Conservation (phyloP, 805 yeast genomes). For the Myxozyma geophila region DNA sequence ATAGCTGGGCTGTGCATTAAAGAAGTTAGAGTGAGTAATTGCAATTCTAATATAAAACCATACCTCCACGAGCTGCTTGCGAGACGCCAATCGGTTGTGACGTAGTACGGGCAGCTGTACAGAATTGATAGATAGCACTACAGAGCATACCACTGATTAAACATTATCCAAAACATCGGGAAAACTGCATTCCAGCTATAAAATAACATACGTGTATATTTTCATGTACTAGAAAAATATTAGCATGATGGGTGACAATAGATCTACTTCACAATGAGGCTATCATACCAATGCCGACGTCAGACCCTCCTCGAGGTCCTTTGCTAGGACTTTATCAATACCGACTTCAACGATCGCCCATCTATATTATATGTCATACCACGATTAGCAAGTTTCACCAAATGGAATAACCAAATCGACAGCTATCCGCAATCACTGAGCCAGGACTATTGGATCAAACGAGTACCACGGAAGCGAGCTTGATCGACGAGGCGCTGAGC, state of each 20-base stretch:
- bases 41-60: not conserved
- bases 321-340: constrained; percentile 47
- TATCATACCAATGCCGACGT: constrained; percentile 43
- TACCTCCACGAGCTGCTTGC: constrained; percentile 36
- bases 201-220: constrained; percentile 42
- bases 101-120: constrained; percentile 37
- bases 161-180: not conserved
- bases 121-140: constrained; percentile 38
- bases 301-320: constrained; percentile 46
- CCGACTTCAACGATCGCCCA: constrained; percentile 51
- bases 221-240: constrained; percentile 40
- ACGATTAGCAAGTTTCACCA: not conserved
- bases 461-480: not conserved
- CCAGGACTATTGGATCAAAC: not conserved
- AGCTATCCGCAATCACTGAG: not conserved
- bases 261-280: not conserved
- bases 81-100: constrained; percentile 32
- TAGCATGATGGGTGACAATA: not conserved
- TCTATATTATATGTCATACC: constrained; percentile 33
- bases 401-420: not conserved
- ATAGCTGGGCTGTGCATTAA: constrained; percentile 52
- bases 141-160: not conserved
- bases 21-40: not conserved
- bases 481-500: too few relatives aligned
- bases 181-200: not conserved